phyloP scores from a whole-genome alignment of 768 basidiomycete species.

The Serendipita sp. region DNA sequence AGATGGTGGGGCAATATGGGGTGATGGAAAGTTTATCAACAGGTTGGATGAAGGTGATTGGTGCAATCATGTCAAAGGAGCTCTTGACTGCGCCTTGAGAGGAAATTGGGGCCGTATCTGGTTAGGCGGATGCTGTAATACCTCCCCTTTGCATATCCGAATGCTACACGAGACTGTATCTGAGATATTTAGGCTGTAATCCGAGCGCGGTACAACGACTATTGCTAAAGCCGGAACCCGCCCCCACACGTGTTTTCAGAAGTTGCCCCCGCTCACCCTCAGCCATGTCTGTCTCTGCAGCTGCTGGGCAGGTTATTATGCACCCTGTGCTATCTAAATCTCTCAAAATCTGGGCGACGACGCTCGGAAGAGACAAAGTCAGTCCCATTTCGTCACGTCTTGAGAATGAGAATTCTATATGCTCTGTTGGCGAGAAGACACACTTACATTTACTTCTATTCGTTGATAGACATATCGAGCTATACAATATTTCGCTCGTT shows the following conservation, averaged over 20 bases:
- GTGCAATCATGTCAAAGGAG: background rate
- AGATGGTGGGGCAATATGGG: background rate
- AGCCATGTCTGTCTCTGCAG: slow-evolving; percentile 10
- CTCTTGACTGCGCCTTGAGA: background rate
- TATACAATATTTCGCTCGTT: slow-evolving; percentile 78
- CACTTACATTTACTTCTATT: background rate
- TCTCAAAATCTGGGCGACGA: slow-evolving; percentile 66
- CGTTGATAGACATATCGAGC: slow-evolving; percentile 61
- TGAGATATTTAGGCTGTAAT: background rate
- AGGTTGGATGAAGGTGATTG: background rate
- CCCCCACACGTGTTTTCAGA: background rate
- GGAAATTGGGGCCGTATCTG: background rate
- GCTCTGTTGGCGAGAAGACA: slow-evolving; percentile 1
- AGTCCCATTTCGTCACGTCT: slow-evolving; percentile 10
- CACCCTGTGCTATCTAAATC: slow-evolving; percentile 67
- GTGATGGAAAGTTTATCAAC: background rate
- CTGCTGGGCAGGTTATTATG: slow-evolving; percentile 46
- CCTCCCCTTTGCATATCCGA: background rate
- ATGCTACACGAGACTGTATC: background rate
- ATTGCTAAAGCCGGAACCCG: background rate
- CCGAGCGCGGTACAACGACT: background rate
- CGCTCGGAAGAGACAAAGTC: slow-evolving; percentile 84
- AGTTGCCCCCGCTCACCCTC: background rate
- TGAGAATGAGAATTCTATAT: background rate
- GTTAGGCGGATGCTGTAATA: background rate